These are phyloP conservation scores for Verticillium zaregamsianum DNA, from an alignment of 2,329 filamentous ascomycete species.

Conservation along the genomic window DNA sequence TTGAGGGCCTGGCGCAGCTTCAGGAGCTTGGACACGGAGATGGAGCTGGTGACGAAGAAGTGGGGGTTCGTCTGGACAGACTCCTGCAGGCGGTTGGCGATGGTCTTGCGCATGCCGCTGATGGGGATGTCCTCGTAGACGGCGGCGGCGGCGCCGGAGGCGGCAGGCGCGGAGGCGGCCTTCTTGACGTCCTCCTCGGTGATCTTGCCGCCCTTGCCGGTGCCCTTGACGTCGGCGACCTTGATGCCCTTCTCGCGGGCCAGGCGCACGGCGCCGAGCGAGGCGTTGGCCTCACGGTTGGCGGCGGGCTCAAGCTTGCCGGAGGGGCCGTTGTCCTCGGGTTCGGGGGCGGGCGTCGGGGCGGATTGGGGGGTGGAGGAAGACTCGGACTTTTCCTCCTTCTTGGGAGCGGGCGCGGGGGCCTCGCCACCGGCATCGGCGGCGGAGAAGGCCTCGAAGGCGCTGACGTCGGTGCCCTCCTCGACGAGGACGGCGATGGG, in stretches of 20 bases:
- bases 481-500: slow-evolving; percentile 95
- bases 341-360: slow-evolving; percentile 48
- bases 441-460: slow-evolving; percentile 84
- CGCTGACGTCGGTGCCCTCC: slow-evolving; percentile 79
- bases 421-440: slow-evolving; percentile 86
- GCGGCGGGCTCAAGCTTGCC: slow-evolving; percentile 80
- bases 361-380: slow-evolving; percentile 54
- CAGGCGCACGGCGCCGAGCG: slow-evolving; percentile 71
- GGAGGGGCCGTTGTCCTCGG: slow-evolving; percentile 65
- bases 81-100: slow-evolving; percentile 79
- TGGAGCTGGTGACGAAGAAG: slow-evolving; percentile 89
- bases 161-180: slow-evolving; percentile 56
- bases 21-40: slow-evolving; percentile 91
- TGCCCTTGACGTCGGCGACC: slow-evolving; percentile 77
- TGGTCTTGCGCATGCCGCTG: slow-evolving; percentile 95
- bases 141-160: slow-evolving; percentile 52
- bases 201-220: slow-evolving; percentile 79
- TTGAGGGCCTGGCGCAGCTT: slow-evolving; percentile 96
- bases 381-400: slow-evolving; percentile 62
- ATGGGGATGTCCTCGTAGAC: slow-evolving; percentile 81
- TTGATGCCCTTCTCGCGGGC: slow-evolving; percentile 81
- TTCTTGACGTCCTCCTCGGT: slow-evolving; percentile 94
- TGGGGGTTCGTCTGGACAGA: slow-evolving; percentile 93
- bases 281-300: slow-evolving; percentile 73
- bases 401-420: slow-evolving; percentile 59